A percentile compares a stretch with the other conserved stretches of the same genome.
Evolutionary conservation across 495 filamentous ascomycete genomes (phyloP).

Genomic region (Tuber brumale): DNA sequence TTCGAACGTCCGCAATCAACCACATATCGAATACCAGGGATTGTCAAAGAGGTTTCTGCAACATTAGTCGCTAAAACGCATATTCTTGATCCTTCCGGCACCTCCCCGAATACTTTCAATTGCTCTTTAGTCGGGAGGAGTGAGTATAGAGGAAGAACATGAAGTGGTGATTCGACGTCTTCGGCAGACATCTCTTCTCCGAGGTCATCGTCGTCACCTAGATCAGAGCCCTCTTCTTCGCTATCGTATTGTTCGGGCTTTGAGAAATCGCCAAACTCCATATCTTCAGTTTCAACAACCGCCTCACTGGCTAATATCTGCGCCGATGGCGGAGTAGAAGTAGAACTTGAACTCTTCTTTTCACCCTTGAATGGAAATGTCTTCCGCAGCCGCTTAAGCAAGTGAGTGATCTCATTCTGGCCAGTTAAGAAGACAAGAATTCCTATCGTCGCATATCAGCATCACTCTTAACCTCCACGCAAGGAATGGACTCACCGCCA

Average conservation of each 20-base stretch:
- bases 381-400: constrained; percentile 70
- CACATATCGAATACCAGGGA: constrained; percentile 91
- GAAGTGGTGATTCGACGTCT: constrained; percentile 49
- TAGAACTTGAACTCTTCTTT: constrained; percentile 43
- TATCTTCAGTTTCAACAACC: constrained; percentile 76
- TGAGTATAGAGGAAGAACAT: constrained; percentile 87
- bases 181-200: constrained; percentile 46
- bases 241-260: constrained; percentile 43
- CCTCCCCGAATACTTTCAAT: constrained; percentile 81
- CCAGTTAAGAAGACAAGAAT: constrained; percentile 96
- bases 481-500: constrained; percentile 46
- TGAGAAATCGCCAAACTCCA: constrained; percentile 64
- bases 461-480: not conserved
- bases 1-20: constrained; percentile 92
- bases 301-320: constrained; percentile 69
- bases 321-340: constrained; percentile 56
- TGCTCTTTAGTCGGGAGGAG: constrained; percentile 91
- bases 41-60: constrained; percentile 93
- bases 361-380: constrained; percentile 55
- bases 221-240: constrained; percentile 45
- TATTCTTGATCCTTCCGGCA: constrained; percentile 74
- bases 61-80: constrained; percentile 95
- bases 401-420: constrained; percentile 75
- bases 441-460: constrained; percentile 44
- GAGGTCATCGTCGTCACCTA: constrained; percentile 51